Evolutionary conservation across 768 basidiomycete species (phyloP), one percentile per base, ranked within the genome.

Genomic region (Fibroporia radiculosa): DNA sequence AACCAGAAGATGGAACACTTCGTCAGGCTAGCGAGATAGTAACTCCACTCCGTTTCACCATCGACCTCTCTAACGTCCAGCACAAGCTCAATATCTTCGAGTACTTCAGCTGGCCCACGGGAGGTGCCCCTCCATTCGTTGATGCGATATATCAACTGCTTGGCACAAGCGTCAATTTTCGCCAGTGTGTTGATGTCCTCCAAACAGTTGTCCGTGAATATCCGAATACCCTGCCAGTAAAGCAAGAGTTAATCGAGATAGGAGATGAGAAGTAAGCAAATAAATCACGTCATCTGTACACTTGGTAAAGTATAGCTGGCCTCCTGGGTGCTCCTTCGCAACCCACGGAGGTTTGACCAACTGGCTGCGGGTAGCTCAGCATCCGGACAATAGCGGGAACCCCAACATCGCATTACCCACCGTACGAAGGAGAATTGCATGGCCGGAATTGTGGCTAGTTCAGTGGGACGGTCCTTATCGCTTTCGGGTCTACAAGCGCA

Each of bases 1-100:
- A 55, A 25, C 53, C 53, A 55, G 34, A 51, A 49, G 3, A 55
- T 34, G 14, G 40, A 33, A 23, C 42, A 36, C 1, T 19, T 31
- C 1, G 32, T 5, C 44, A 19, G 32, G 20, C 38, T 49, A 19
- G 38, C 47, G 14, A 49, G 34, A 23, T 55, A 55, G 19, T 55
- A 55, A 5, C 6, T 40, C 11, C 14, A 16, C 13, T 39, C 45
- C 36, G 18, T 28, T 3, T 20, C 45, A 10, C 14, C 23, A 29
- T 23, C 37, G 14, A 13, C 12, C 23, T 27, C 3, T n/a, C 19
- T 6, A 6, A 39, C 19, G 20, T 40, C 7, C 14, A 46, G 3
- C 2, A 22, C 45, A 6, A 40, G 18, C 18, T 46, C 45, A 16
- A 25, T 3, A 18, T 46, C 37, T 4, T 6, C 22, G 6, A 26